Conservation (phyloP, 345 rosid genomes). For the Salix arbutifolia region DNA sequence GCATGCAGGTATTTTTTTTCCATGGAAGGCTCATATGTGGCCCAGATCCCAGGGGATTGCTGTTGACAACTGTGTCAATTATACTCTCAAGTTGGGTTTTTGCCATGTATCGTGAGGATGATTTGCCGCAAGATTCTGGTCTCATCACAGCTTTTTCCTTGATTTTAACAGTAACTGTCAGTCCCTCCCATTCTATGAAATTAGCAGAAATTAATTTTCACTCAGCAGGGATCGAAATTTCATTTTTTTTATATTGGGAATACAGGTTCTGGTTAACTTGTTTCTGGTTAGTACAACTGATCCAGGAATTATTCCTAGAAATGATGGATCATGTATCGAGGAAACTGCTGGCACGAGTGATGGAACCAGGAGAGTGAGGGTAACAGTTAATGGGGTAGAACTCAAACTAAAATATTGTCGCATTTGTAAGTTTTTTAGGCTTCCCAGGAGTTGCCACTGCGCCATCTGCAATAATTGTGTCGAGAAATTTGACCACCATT, state of each 20-base stretch:
- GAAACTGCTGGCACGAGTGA: constrained; percentile 16
- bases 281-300: constrained; percentile 29
- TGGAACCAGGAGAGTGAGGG: constrained; percentile 24
- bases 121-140: constrained; percentile 18
- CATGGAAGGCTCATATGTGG: constrained; percentile 39
- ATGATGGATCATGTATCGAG: constrained; percentile 11
- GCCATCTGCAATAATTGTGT: constrained; percentile 41
- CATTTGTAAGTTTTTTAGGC: constrained; percentile 34
- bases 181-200: neutral
- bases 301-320: constrained; percentile 40
- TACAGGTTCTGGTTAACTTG: constrained; percentile 35
- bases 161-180: constrained; percentile 25
- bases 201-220: too few species aligned
- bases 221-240: too few species aligned
- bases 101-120: constrained; percentile 19
- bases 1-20: constrained; percentile 39
- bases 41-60: constrained; percentile 40
- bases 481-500: constrained; percentile 40
- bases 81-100: constrained; percentile 39
- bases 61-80: constrained; percentile 27
- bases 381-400: constrained; percentile 34
- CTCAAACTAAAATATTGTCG: constrained; percentile 36
- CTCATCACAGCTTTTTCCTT: constrained; percentile 8
- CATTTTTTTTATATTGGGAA: neutral
- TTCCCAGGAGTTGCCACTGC: constrained; percentile 48